Conservation (phyloP, 352 stramenopile genomes). For the Phytophthora syringae region DNA sequence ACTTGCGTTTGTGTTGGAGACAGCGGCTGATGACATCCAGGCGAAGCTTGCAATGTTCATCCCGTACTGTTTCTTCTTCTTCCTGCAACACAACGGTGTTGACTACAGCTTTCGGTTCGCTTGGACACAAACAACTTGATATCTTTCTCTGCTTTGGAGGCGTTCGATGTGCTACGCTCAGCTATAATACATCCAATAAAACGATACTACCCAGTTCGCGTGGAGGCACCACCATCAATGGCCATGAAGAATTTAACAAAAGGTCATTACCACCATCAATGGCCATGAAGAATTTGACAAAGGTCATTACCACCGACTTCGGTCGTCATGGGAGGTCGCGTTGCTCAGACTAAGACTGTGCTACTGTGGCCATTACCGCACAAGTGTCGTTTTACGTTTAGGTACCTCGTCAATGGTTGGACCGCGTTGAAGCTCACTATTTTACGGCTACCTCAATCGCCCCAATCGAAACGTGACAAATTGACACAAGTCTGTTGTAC, state of each 20-base stretch:
- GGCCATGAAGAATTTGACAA: no score
- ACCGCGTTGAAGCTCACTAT: neutral
- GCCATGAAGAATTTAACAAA: no score
- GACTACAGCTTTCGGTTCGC: constrained; percentile 31
- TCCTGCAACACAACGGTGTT: constrained; percentile 37
- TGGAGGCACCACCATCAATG: neutral
- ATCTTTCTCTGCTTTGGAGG: no score
- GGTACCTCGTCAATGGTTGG: neutral
- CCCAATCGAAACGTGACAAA: neutral
- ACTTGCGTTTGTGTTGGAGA: constrained; percentile 39
- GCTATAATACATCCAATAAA: no score
- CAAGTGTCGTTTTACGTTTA: neutral
- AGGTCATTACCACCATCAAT: no score
- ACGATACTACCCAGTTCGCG: neutral
- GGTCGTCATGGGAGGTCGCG: neutral
- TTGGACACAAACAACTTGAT: constrained; percentile 15
- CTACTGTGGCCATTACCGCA: neutral
- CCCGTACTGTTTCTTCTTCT: constrained; percentile 38
- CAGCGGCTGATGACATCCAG: constrained; percentile 24
- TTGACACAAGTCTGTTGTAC: no score
- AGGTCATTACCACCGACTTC: no score
- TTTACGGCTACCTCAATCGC: no score
- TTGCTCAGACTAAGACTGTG: neutral
- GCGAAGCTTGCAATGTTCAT: constrained; percentile 37
- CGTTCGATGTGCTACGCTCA: no score